Base-by-base conservation (phyloP, 495 filamentous ascomycete genomes). In the Trichoderma orchidacearum region DNA sequence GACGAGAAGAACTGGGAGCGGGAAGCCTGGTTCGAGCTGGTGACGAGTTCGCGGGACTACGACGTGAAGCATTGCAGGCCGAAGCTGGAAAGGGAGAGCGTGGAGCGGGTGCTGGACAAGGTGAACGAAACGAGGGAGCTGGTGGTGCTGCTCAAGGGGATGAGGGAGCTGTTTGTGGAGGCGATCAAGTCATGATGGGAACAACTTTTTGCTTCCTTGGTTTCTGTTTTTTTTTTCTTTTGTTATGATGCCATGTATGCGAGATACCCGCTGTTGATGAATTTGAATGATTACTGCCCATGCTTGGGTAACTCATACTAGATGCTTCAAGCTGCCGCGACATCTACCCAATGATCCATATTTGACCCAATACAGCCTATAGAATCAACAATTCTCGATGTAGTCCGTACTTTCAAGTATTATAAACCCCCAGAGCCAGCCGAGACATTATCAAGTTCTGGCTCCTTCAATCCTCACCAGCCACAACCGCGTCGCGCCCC, bases 1-100 rank as follows among this genome's bases (percentile, higher is more conserved):
- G 80, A 86, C 64, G 92, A 96, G 71, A 79, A 82, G 60, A 84
- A 93, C 62, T 93, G 89, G 87, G 87, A 87, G 61, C 79, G 82
- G 56, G 93, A 98, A 72, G 87, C 83, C 9, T 96, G 85, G 84
- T 98, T 98, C 68, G 91, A 96, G 75, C 71, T 98, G 55, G 83
- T 85, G 61, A 92, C 84, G 60, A 78, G 81, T 11, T 83, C 79
- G 60, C 75, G 85, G 55, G 93, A 97, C 56, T 97, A 96, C 66
- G 83, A 85, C 63, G 83, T 98, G 9, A 77, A 80, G 53, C 81
- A 84, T 50, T 86, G 83, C 59, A 73, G 82, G 61, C 92, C 92
- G 27, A 95, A 90, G 70, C 55, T 93, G 55, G 86, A 94, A 64
- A 72, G 75, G 57, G 82, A 86, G 27, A 79, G 82, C 58, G 74